Base-by-base conservation (phyloP, 1,139 yeast species). In the Geotrichum histeridarum region DNA sequence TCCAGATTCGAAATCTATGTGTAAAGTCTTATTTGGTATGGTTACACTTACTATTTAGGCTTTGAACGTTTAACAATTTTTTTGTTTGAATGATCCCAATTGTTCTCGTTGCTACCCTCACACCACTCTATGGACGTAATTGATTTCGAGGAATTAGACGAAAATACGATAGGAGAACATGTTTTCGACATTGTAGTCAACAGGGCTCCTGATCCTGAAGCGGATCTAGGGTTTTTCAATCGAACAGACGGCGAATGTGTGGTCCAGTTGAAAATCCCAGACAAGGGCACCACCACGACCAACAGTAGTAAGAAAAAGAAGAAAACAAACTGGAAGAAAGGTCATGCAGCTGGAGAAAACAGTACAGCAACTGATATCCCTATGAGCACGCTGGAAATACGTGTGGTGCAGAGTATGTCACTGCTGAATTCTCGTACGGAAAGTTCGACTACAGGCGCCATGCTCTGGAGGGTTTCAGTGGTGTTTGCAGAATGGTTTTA, bases 391-490 rank as follows among this genome's bases (percentile, higher is more conserved):
- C 4, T 47, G 6, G 51, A 42, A 17, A 36, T 55, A 11, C 60
- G 60, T 18, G 61, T 73, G 51, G 55, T 57, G n/a, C 78, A 75
- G 56, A 68, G 73, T 1, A 50, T 68, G 12, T 63, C 70, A 9
- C 62, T 70, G 46, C 60, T 71, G 63, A 52, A 76, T 9, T 75
- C 81, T 1, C 68, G 70, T 15, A 63, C 62, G 1, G 70, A 72
- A 42, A 61, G 74, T 0, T 76, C 83, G 4, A 78, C 87, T 2
- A 85, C 91, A 0, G 93, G 93, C 5, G 86, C 81, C 57, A 77
- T 84, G 15, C 74, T 83, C 42, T 85, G 93, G 91, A 71, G 71
- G 44, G 72, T 81, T 1, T 75, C 85, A 1, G 75, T 78, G 1
- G 63, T 71, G 5, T 71, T 84, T 43, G 75, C 76, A 0, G 78